phyloP scores from a whole-genome alignment of 73 alveolate species.

The Paramecium tetraurelia region DNA sequence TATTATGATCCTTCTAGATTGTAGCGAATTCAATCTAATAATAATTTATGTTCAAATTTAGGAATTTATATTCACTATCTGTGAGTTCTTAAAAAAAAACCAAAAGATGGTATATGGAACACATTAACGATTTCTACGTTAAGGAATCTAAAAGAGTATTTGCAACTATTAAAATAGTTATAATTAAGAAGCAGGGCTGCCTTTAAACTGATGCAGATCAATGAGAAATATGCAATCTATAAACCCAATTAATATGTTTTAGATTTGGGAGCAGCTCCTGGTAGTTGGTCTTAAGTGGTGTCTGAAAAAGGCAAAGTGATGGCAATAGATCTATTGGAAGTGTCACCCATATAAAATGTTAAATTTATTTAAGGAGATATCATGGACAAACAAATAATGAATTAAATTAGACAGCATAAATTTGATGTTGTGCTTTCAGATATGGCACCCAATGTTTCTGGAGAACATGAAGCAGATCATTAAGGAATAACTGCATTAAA shows the following conservation, averaged over 20 bases:
- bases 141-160: slow-evolving; percentile 57
- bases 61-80: not conserved
- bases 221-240: slow-evolving; percentile 69
- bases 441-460: slow-evolving; percentile 83
- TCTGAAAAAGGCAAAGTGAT: slow-evolving; percentile 64
- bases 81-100: not conserved
- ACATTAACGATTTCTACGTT: slow-evolving; percentile 44
- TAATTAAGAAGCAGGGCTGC: slow-evolving; percentile 83
- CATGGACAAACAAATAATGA: slow-evolving; percentile 32
- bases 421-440: slow-evolving; percentile 77
- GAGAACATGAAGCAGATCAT: slow-evolving; percentile 78
- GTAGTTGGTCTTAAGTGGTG: slow-evolving; percentile 87
- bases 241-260: slow-evolving; percentile 60
- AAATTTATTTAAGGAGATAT: slow-evolving; percentile 74
- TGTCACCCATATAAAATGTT: slow-evolving; percentile 71
- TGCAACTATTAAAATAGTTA: slow-evolving; percentile 33
- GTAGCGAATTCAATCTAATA: not conserved
- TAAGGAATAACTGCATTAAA: slow-evolving; percentile 64
- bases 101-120: slow-evolving; percentile 6
- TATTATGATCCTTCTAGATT: not conserved
- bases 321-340: slow-evolving; percentile 73
- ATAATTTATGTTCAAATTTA: not conserved
- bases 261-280: slow-evolving; percentile 94
- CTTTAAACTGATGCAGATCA: slow-evolving; percentile 75
- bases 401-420: not conserved